Conservation (phyloP, 345 rosid genomes). For the Rhizophora apiculata region DNA sequence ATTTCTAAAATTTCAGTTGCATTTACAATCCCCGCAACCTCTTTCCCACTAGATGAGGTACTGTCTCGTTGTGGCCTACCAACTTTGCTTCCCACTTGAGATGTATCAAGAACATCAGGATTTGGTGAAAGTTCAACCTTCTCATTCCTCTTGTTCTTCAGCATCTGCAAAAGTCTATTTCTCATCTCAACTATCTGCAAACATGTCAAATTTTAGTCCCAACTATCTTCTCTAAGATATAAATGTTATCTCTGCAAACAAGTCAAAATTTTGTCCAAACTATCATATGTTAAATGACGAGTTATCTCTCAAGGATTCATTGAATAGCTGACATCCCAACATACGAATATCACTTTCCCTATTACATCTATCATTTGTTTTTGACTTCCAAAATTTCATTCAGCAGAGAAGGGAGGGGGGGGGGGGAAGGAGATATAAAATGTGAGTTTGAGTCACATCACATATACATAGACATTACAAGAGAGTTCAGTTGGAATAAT, state of each 20-base stretch:
- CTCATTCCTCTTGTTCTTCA: slow-evolving; percentile 38
- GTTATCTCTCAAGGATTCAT: too few relatives aligned
- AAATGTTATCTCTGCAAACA: not conserved
- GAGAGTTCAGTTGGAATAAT: too few relatives aligned
- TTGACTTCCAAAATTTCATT: too few relatives aligned
- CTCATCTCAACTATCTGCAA: slow-evolving; percentile 59
- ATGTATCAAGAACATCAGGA: slow-evolving; percentile 18
- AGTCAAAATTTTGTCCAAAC: too few relatives aligned
- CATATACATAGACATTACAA: too few relatives aligned
- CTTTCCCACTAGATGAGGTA: slow-evolving; percentile 13
- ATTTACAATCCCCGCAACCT: slow-evolving; percentile 23
- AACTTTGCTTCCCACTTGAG: slow-evolving; percentile 17
- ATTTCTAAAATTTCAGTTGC: slow-evolving; percentile 31
- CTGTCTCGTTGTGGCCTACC: slow-evolving; percentile 16
- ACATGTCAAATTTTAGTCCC: not conserved
- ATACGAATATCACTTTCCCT: too few relatives aligned
- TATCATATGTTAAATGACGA: too few relatives aligned
- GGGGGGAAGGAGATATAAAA: too few relatives aligned
- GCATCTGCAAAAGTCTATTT: slow-evolving; percentile 49
- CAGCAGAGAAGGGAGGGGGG: too few relatives aligned
- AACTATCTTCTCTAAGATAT: not conserved
- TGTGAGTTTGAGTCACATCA: too few relatives aligned
- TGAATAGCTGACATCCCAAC: too few relatives aligned
- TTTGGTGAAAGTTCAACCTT: slow-evolving; percentile 19
- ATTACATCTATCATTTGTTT: too few relatives aligned